Base-by-base conservation (phyloP, 352 stramenopile genomes). In the Phytopythium ostracodes region DNA sequence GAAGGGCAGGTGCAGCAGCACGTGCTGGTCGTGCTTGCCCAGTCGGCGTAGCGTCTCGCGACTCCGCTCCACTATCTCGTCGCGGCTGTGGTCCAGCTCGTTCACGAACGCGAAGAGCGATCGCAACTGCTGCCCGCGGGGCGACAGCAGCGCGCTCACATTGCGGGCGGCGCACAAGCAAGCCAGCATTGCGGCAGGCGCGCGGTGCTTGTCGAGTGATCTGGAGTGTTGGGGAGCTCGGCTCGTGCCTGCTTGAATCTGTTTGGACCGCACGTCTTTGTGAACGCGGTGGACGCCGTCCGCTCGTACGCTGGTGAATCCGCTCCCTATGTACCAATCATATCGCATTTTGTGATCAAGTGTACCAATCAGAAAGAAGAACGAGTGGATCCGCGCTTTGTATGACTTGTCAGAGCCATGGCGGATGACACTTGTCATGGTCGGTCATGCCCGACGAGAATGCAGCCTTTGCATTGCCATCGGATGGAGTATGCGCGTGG, bases 71-170 rank as follows among this genome's bases (percentile, higher is more conserved):
- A 71, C 62, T 4, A 89, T 62, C 31, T 81, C 67, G 11, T 70
- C 69, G 25, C 56, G 63, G 38, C 79, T 72, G 66, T 76, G 64
- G n/a, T 78, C 47, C 24, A 63, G 58, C 22, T 79, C 72, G 4
- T 72, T 59, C n/a, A 89, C 79, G 36, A 89, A 91, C 22, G 70
- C 63, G 54, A 91, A 88, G 24, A 81, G 31, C n/a, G 43, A 42
- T 18, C 66, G 59, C 44, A 18, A n/a, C 43, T 63, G 57, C 43
- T 56, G 59, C 12, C 35, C 57, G 57, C 38, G 57, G 7, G 11
- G 31, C 27, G 6, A 17, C 6, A 44, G 38, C 33, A 22, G 33
- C 22, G 20, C 31, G n/a, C 17, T 31, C 17, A 25, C 27, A 33
- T 24, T 51, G 40, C 55, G 24, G 11, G 22, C 40, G n/a, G 24